These are phyloP conservation scores for Eucommia ulmoides DNA, from an alignment of 257 asterid genomes.

Conservation along the genomic window DNA sequence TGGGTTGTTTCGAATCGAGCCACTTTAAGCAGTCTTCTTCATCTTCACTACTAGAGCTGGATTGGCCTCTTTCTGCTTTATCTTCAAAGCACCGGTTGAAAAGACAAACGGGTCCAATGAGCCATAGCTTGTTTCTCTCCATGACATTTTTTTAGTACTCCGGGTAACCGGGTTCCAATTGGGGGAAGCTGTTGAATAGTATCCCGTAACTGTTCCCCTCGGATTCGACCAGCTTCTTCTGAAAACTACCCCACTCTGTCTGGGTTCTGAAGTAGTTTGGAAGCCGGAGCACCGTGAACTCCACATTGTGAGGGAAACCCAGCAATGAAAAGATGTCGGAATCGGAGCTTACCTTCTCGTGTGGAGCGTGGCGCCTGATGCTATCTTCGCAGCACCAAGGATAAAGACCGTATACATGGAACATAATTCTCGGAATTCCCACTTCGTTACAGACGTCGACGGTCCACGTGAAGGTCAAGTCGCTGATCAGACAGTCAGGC, in stretches of 20 bases:
- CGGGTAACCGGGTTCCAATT: conserved; percentile 17
- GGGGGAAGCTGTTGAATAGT: conserved; percentile 11
- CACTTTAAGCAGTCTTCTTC: too few species aligned
- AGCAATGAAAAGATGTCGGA: conserved; percentile 21
- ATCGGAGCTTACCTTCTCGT: conserved; percentile 14
- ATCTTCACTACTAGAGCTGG: too few species aligned
- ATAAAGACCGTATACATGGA: too few species aligned
- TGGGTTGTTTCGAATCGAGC: too few species aligned
- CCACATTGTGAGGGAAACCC: conserved; percentile 18
- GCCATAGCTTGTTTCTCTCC: conserved; percentile 10
- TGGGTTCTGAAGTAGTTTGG: conserved; percentile 3
- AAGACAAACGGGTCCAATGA: conserved; percentile 16
- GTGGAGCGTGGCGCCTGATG: conserved; percentile 17
- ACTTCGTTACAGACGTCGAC: too few species aligned
- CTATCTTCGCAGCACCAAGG: too few species aligned
- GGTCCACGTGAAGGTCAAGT: too few species aligned
- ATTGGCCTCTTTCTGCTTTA: too few species aligned
- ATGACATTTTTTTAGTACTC: conserved; percentile 9
- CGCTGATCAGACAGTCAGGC: conserved; percentile 8
- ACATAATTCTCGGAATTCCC: too few species aligned
- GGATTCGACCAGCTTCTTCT: conserved; percentile 6
- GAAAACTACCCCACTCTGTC: not conserved
- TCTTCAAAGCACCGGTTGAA: too few species aligned
- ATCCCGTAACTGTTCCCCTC: conserved; percentile 14
- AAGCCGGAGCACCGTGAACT: conserved; percentile 12